Conservation (phyloP, 257 asterid species). For the Fraxinus pennsylvanica region DNA sequence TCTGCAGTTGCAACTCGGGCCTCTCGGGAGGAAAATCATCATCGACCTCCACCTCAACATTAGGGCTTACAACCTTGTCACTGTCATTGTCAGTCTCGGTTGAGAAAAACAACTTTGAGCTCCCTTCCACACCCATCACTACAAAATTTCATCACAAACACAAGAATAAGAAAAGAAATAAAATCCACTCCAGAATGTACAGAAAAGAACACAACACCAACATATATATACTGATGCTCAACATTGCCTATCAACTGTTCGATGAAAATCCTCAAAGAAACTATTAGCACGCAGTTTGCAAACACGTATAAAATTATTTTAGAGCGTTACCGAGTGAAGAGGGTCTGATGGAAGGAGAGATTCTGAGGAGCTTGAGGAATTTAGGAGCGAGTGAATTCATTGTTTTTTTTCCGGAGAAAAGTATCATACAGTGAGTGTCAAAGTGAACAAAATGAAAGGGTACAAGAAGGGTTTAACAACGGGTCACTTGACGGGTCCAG, state of each 20-base stretch:
- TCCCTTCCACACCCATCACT: constrained; percentile 47
- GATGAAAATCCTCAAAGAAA: constrained; percentile 23
- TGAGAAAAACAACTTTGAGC: constrained; percentile 56
- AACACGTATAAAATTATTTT: not conserved
- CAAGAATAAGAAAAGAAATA: not conserved
- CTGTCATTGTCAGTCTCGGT: constrained; percentile 42
- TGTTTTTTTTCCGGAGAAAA: not conserved
- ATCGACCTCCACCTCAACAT: constrained; percentile 35
- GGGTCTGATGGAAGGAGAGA: constrained; percentile 27
- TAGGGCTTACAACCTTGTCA: constrained; percentile 29
- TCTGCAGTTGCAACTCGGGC: constrained; percentile 71
- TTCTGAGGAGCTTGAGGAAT: constrained; percentile 44
- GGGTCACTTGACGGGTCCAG: constrained; percentile 17
- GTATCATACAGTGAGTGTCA: not conserved
- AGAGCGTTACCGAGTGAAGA: constrained; percentile 37
- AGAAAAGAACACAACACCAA: not conserved
- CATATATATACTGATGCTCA: not conserved
- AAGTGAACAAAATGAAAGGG: constrained; percentile 18
- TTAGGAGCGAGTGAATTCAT: constrained; percentile 52
- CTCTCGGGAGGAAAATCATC: constrained; percentile 58
- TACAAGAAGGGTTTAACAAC: constrained; percentile 40
- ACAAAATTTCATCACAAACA: constrained; percentile 11
- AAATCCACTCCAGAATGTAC: not conserved
- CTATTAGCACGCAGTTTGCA: not conserved
- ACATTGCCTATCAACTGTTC: constrained; percentile 24